Percentiles rank a stretch among this genome's conserved stretches.
These are phyloP conservation scores for Knoxia roxburghii DNA, from an alignment of 257 asterid genomes.

Conservation along the genomic window DNA sequence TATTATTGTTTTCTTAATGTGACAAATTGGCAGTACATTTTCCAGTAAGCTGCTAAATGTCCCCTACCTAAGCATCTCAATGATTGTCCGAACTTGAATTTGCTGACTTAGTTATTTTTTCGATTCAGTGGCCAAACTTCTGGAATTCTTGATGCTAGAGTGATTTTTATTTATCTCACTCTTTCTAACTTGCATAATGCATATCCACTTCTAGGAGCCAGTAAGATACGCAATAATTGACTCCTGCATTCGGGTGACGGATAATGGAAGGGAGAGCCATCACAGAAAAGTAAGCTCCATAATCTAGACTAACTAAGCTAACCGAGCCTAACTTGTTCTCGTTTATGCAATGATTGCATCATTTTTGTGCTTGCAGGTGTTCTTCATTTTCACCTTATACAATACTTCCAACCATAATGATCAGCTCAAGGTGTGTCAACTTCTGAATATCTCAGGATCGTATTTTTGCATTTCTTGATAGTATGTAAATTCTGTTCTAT, in stretches of 20 bases:
- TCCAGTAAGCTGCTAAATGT: not conserved
- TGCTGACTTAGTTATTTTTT: not conserved
- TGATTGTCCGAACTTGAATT: not conserved
- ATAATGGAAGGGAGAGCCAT: conserved; percentile 79
- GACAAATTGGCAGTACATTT: not conserved
- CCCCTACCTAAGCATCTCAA: not conserved
- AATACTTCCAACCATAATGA: conserved; percentile 75
- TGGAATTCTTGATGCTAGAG: no score
- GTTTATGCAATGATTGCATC: not conserved
- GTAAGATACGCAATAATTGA: conserved; percentile 78
- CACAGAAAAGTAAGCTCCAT: conserved; percentile 52
- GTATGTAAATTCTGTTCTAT: conserved; percentile 1
- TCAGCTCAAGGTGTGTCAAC: conserved; percentile 62
- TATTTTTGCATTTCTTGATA: conserved; percentile 1
- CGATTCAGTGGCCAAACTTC: not conserved
- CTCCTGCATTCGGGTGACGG: conserved; percentile 83
- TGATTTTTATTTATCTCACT: not conserved
- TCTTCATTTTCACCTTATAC: conserved; percentile 44
- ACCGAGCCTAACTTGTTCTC: not conserved
- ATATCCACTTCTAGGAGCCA: conserved; percentile 51
- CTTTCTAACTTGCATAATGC: not conserved
- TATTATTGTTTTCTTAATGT: not conserved
- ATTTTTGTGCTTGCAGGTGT: conserved; percentile 33
- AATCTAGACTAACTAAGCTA: not conserved
- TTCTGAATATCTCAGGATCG: conserved; percentile 4